Conservation (phyloP, 2,329 filamentous ascomycete genomes). For the Ophiostoma piceae region DNA sequence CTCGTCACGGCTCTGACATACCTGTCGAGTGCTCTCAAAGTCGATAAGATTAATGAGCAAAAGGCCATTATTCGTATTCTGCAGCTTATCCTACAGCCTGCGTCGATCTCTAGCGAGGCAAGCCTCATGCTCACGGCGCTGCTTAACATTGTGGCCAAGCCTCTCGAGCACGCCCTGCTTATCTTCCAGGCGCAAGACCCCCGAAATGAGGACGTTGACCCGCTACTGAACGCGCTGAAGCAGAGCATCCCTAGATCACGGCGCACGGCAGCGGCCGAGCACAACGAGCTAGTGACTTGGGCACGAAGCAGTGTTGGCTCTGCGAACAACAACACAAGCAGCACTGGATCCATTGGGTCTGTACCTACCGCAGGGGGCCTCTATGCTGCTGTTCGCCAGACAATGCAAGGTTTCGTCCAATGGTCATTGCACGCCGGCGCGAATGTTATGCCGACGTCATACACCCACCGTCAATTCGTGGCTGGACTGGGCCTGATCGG, state of each 20-base stretch:
- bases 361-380: slow-evolving; percentile 46
- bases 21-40: slow-evolving; percentile 64
- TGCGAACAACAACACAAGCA: slow-evolving; percentile 25
- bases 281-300: slow-evolving; percentile 66
- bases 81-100: slow-evolving; percentile 64
- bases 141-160: slow-evolving; percentile 64
- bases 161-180: slow-evolving; percentile 61
- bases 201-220: slow-evolving; percentile 62
- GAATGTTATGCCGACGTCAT: slow-evolving; percentile 56
- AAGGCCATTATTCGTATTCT: slow-evolving; percentile 66
- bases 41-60: slow-evolving; percentile 57
- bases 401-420: slow-evolving; percentile 57
- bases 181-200: slow-evolving; percentile 63
- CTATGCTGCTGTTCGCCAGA: slow-evolving; percentile 52
- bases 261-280: slow-evolving; percentile 56
- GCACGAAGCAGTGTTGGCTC: slow-evolving; percentile 31
- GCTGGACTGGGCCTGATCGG: slow-evolving; percentile 57
- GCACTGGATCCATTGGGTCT: slow-evolving; percentile 44
- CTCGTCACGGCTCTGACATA: slow-evolving; percentile 68
- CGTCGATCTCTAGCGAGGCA: slow-evolving; percentile 65
- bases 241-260: slow-evolving; percentile 54
- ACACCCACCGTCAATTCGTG: slow-evolving; percentile 67
- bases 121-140: slow-evolving; percentile 65
- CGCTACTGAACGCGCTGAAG: slow-evolving; percentile 61
- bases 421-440: slow-evolving; percentile 58